phyloP scores from a whole-genome alignment of 1,139 yeast species.

The Sugiyamaella sp. region DNA sequence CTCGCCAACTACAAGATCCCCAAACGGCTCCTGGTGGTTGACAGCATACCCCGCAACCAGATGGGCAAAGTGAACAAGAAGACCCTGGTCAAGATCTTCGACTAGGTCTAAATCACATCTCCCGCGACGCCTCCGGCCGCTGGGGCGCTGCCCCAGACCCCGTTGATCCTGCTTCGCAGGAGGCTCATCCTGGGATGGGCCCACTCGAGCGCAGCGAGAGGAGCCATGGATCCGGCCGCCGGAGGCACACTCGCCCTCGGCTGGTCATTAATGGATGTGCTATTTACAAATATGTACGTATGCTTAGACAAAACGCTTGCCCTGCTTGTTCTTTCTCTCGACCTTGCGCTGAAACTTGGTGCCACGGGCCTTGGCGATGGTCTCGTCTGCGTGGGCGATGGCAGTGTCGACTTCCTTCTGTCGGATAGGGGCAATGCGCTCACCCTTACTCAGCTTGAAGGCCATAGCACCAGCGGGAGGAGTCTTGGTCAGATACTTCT shows the following conservation, averaged over 20 bases:
- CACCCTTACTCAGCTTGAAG: conserved; percentile 84
- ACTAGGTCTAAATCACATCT: not conserved
- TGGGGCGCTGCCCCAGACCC: no score
- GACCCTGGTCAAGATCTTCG: conserved; percentile 35
- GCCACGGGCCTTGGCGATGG: conserved; percentile 67
- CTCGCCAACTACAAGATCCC: conserved; percentile 42
- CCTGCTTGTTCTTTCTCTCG: conserved; percentile 29
- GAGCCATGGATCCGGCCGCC: no score
- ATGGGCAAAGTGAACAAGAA: conserved; percentile 45
- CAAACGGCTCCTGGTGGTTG: conserved; percentile 34
- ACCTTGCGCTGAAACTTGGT: conserved; percentile 38
- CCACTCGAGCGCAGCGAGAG: no score
- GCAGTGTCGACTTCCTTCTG: conserved; percentile 65
- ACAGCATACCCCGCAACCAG: conserved; percentile 41
- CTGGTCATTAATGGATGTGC: not conserved
- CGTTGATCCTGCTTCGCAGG: no score
- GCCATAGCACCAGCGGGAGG: conserved; percentile 76
- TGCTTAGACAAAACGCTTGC: conserved; percentile 16
- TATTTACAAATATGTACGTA: conserved; percentile 14
- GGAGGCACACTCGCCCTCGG: not conserved
- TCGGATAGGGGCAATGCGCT: conserved; percentile 66
- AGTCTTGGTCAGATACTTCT: conserved; percentile 69
- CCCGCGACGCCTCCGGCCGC: not conserved
- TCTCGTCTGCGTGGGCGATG: conserved; percentile 69
- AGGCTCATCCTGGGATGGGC: no score